Percentiles rank a stretch among this genome's conserved stretches.
phyloP scores from a whole-genome alignment of 768 basidiomycete species.

The Ephemerocybe angulata region DNA sequence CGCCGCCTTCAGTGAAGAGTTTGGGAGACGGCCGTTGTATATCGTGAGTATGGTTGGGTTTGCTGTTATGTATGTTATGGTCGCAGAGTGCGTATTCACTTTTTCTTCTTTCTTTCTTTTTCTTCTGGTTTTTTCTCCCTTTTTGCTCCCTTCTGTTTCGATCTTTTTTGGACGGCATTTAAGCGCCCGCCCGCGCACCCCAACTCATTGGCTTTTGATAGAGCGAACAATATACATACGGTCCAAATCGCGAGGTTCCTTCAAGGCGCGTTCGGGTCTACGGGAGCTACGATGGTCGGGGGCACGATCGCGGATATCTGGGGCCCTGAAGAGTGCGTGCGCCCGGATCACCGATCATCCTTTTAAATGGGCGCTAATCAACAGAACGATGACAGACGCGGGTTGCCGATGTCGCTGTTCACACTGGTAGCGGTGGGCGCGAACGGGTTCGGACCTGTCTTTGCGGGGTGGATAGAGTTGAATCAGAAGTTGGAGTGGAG shows the following conservation, averaged over 20 bases:
- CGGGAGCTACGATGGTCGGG: slow-evolving; percentile 65
- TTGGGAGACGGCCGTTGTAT: slow-evolving; percentile 62
- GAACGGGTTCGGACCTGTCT: slow-evolving; percentile 59
- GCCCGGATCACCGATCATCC: slow-evolving; percentile 68
- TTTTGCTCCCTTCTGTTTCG: too few relatives aligned
- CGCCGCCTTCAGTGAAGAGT: slow-evolving; percentile 70
- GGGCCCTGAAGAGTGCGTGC: slow-evolving; percentile 50
- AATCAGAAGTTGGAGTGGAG: slow-evolving; percentile 60
- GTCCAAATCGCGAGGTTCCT: slow-evolving; percentile 58
- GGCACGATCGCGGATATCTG: slow-evolving; percentile 70
- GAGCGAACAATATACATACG: slow-evolving; percentile 48
- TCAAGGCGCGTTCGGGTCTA: slow-evolving; percentile 62
- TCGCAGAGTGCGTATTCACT: slow-evolving; percentile 32
- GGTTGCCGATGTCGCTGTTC: slow-evolving; percentile 72
- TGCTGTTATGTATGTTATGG: slow-evolving; percentile 45
- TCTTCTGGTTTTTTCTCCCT: too few relatives aligned
- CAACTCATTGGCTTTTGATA: slow-evolving; percentile 45
- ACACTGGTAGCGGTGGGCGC: slow-evolving; percentile 55
- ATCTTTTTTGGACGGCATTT: too few relatives aligned
- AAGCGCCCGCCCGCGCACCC: slow-evolving; percentile 12
- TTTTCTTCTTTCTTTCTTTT: slow-evolving; percentile 30
- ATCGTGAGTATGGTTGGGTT: slow-evolving; percentile 48
- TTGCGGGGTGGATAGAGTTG: slow-evolving; percentile 66
- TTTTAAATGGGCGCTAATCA: slow-evolving; percentile 61
- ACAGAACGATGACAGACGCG: too few relatives aligned